Evolutionary conservation across 2,329 filamentous ascomycete species (phyloP).

Genomic region (Penicillium fuscoglaucum): DNA sequence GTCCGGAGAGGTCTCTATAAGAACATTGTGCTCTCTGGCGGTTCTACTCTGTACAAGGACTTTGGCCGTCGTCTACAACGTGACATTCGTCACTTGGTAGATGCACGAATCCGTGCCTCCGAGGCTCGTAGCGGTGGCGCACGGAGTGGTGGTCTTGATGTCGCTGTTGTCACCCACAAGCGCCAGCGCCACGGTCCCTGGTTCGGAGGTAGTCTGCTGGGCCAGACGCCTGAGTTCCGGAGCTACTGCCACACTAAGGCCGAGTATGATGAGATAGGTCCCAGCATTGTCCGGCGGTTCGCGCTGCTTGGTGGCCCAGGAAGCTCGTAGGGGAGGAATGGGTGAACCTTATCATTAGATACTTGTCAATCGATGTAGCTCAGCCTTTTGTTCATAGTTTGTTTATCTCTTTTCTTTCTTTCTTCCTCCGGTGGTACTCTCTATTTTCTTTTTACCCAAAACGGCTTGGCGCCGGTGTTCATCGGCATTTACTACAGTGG

Average conservation of each 20-base stretch:
- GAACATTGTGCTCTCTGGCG: conserved; percentile 97
- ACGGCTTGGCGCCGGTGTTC: conserved; percentile 18
- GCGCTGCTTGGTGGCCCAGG: conserved; percentile 90
- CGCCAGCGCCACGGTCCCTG: conserved; percentile 95
- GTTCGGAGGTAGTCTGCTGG: conserved; percentile 95
- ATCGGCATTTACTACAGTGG: conserved; percentile 11
- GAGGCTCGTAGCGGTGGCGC: conserved; percentile 90
- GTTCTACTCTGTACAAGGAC: conserved; percentile 97
- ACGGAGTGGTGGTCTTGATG: conserved; percentile 89
- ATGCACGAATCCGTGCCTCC: conserved; percentile 86
- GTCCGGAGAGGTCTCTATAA: conserved; percentile 97
- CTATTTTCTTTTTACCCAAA: conserved; percentile 13
- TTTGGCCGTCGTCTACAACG: conserved; percentile 94
- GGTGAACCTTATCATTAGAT: conserved; percentile 23
- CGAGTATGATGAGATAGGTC: conserved; percentile 92
- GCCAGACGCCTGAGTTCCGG: conserved; percentile 96
- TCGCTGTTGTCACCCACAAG: conserved; percentile 97
- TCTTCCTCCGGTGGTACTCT: conserved; percentile 14
- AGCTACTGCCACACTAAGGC: conserved; percentile 96
- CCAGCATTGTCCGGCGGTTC: conserved; percentile 92
- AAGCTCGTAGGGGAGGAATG: conserved; percentile 40
- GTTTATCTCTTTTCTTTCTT: conserved; percentile 15
- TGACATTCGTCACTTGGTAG: conserved; percentile 94
- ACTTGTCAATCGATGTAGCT: conserved; percentile 26
- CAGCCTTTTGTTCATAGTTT: conserved; percentile 35